Evolutionary conservation across 345 rosid species (phyloP).

Genomic region (Boechera stricta): DNA sequence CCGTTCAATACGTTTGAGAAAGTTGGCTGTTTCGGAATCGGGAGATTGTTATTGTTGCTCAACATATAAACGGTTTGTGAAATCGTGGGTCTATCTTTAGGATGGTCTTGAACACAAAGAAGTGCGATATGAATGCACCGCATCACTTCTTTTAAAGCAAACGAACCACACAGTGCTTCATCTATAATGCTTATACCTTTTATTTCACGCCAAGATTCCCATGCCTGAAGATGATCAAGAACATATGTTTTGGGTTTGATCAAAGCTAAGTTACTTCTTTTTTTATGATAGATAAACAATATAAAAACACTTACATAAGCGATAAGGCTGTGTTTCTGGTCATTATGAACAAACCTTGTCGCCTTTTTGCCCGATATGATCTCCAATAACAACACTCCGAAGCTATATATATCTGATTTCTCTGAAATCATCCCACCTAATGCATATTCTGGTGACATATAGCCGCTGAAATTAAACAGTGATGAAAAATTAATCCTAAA

Average conservation of each 20-base stretch:
- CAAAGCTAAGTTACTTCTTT: neutral
- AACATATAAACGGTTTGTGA: neutral
- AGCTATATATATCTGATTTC: too few relatives aligned
- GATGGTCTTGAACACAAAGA: conserved; percentile 24
- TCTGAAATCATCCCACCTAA: too few relatives aligned
- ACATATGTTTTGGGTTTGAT: neutral
- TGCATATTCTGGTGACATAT: too few relatives aligned
- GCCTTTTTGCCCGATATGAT: too few relatives aligned
- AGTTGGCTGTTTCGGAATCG: conserved; percentile 16
- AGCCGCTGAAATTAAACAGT: too few relatives aligned
- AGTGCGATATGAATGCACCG: neutral
- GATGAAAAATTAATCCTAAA: neutral
- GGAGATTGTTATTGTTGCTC: neutral
- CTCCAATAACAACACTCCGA: too few relatives aligned
- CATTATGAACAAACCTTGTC: too few relatives aligned
- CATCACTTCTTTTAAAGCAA: neutral
- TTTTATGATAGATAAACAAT: neutral
- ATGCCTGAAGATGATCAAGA: neutral
- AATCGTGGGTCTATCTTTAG: conserved; percentile 4
- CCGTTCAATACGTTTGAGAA: neutral
- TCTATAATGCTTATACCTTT: conserved; percentile 1
- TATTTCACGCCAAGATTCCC: conserved; percentile 1
- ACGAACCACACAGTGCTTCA: conserved; percentile 2
- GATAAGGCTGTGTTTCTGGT: too few relatives aligned
- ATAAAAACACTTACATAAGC: neutral